phyloP scores from a whole-genome alignment of 371 early-diverging fungal species.

The Gilbertella persicaria region DNA sequence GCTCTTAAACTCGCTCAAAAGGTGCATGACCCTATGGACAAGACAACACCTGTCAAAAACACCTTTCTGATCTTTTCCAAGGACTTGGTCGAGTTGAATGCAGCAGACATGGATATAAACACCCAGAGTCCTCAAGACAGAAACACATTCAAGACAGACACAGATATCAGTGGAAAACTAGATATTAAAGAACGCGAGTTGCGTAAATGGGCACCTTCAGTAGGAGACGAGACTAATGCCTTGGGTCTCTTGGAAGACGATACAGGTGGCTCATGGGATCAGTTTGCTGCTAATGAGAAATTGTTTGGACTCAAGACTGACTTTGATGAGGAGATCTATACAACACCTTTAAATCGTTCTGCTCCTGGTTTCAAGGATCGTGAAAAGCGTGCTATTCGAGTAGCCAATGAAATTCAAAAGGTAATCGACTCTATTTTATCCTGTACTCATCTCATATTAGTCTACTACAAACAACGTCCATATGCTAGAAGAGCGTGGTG shows the following conservation, averaged over 20 bases:
- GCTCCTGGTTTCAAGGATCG: slow-evolving; percentile 86
- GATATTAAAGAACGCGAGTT: slow-evolving; percentile 80
- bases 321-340: slow-evolving; percentile 96
- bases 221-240: slow-evolving; percentile 46
- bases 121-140: slow-evolving; percentile 39
- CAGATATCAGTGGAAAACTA: slow-evolving; percentile 78
- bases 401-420: slow-evolving; percentile 92
- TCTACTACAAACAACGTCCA: slow-evolving; percentile 81
- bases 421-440: slow-evolving; percentile 16
- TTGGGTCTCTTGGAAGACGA: slow-evolving; percentile 27
- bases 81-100: slow-evolving; percentile 69
- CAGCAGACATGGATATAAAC: slow-evolving; percentile 59
- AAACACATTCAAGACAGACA: slow-evolving; percentile 84
- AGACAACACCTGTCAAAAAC: slow-evolving; percentile 42
- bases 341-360: slow-evolving; percentile 88
- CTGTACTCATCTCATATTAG: slow-evolving; percentile 23
- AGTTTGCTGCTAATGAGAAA: slow-evolving; percentile 96
- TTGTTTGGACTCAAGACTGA: slow-evolving; percentile 95
- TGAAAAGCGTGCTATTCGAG: slow-evolving; percentile 83
- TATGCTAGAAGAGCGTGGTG: slow-evolving; percentile 92
- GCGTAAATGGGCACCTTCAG: slow-evolving; percentile 79
- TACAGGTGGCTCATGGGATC: slow-evolving; percentile 85
- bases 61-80: slow-evolving; percentile 70
- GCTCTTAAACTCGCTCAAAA: slow-evolving; percentile 68
- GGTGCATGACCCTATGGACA: slow-evolving; percentile 41